Evolutionary conservation across 2,329 filamentous ascomycete genomes (phyloP).

Genomic region (Dendrostoma leiphaemia): DNA sequence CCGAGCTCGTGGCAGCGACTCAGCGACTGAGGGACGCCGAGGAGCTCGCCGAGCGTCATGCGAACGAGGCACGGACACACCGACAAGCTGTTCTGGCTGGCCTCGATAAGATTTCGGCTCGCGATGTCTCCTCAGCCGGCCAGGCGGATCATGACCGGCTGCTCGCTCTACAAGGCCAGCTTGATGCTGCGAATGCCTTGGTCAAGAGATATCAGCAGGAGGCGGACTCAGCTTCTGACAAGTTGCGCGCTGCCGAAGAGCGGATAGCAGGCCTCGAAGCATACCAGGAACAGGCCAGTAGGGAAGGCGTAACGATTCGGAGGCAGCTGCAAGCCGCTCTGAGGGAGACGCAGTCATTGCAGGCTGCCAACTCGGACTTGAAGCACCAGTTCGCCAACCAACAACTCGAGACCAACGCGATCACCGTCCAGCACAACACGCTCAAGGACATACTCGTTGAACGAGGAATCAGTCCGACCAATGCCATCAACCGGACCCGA

Average conservation of each 20-base stretch:
- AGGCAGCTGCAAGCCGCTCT: constrained; percentile 84
- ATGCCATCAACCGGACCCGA: constrained; percentile 64
- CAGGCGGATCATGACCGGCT: constrained; percentile 64
- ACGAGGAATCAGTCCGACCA: constrained; percentile 78
- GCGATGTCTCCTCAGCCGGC: constrained; percentile 45
- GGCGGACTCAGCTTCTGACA: constrained; percentile 82
- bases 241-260: constrained; percentile 89
- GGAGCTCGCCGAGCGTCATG: constrained; percentile 82
- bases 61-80: constrained; percentile 82
- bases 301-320: constrained; percentile 85
- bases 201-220: constrained; percentile 88
- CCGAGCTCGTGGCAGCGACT: constrained; percentile 72
- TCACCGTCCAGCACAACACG: constrained; percentile 87
- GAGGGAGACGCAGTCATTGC: constrained; percentile 78
- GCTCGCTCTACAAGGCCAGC: constrained; percentile 72
- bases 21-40: constrained; percentile 81
- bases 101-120: constrained; percentile 68
- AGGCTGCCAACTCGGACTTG: constrained; percentile 76
- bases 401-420: constrained; percentile 90
- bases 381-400: constrained; percentile 80
- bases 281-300: constrained; percentile 94
- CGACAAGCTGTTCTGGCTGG: constrained; percentile 79
- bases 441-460: constrained; percentile 91
- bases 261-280: constrained; percentile 94
- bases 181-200: constrained; percentile 73